Percentiles rank a stretch among this genome's conserved stretches.
Evolutionary conservation across 2,329 filamentous ascomycete genomes (phyloP).

Genomic region (Zymoseptoria crescenta): DNA sequence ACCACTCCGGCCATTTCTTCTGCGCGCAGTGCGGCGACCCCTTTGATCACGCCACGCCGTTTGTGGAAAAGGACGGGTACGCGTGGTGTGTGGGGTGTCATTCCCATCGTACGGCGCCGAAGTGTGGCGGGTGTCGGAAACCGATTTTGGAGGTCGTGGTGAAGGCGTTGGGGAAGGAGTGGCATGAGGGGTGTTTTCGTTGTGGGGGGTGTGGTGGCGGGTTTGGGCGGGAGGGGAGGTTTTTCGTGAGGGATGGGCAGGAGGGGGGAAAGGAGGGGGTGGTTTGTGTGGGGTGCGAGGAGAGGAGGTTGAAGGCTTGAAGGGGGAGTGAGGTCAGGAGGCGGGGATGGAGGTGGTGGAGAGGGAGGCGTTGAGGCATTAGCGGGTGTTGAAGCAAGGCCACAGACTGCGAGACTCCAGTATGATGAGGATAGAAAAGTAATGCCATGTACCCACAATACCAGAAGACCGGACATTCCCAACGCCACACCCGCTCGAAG

Average conservation of each 20-base stretch:
- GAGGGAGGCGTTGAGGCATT: no score
- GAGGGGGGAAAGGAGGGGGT: conserved; percentile 44
- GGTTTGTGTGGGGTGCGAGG: conserved; percentile 56
- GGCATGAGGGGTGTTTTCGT: conserved; percentile 87
- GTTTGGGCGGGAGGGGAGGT: conserved; percentile 52
- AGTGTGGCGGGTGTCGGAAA: conserved; percentile 76
- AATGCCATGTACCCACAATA: no score
- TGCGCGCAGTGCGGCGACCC: conserved; percentile 94
- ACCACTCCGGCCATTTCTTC: conserved; percentile 97
- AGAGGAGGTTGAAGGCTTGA: conserved; percentile 53
- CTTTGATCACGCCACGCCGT: conserved; percentile 59
- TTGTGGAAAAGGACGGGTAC: conserved; percentile 96
- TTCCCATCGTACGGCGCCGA: conserved; percentile 80
- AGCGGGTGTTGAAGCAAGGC: no score
- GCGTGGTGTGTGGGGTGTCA: conserved; percentile 95
- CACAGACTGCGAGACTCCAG: no score
- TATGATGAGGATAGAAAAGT: no score
- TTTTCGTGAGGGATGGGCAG: conserved; percentile 51
- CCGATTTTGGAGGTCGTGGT: conserved; percentile 87
- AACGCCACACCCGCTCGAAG: no score
- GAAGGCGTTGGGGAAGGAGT: conserved; percentile 80
- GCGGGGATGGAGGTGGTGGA: no score
- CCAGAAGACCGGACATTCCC: no score
- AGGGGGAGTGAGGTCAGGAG: no score
- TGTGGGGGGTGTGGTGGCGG: conserved; percentile 59